Evolutionary conservation across 495 filamentous ascomycete genomes (phyloP), one percentile per base, ranked within the genome.

Genomic region (Pyronema omphalodes): DNA sequence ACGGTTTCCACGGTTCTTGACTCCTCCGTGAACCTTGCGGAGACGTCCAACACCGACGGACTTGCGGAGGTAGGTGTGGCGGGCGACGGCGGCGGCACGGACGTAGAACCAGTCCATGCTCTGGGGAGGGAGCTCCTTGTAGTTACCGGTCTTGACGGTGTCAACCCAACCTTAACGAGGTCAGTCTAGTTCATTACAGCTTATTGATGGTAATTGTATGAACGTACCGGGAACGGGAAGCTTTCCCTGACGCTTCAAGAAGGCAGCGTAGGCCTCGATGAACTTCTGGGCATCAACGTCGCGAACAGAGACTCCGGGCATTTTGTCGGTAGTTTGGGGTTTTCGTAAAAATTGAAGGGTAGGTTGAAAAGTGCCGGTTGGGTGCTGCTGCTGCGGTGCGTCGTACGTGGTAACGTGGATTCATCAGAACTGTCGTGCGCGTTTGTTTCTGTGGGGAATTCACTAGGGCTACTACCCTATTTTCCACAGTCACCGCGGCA

Each of bases 41-140:
- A 94, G 76, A 64, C 88, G 84, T 68, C 85, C 85, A 56, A 98
- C 88, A 76, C 91, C 91, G 68, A 98, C 88, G 66, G 88, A 94
- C 77, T 96, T 96, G 72, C 91, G 82, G 71, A 98, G 79, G 77
- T 98, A 98, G 77, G 96, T 79, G 75, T 98, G 91, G 67, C 91
- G 91, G 63, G 91, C 91, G 69, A 95, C 80, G 63, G 88, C 76
- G 63, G 91, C 91, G 68, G 89, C 87, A 68, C 91, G 89, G 71
- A 94, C 77, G 82, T 96, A 98, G 82, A 85, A 98, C 88, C 88
- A 94, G 77, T 95, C 88, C 66, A 85, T 82, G 67, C 83, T 84
- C 80, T 94, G 89, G 66, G 89, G 89, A 64, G 89, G 89, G 60
- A 96, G 84, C 76, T 96, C 89, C 73, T 94, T 94, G 70, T 82